phyloP scores from a whole-genome alignment of 2,329 filamentous ascomycete genomes.

The Cercospora berteroae region DNA sequence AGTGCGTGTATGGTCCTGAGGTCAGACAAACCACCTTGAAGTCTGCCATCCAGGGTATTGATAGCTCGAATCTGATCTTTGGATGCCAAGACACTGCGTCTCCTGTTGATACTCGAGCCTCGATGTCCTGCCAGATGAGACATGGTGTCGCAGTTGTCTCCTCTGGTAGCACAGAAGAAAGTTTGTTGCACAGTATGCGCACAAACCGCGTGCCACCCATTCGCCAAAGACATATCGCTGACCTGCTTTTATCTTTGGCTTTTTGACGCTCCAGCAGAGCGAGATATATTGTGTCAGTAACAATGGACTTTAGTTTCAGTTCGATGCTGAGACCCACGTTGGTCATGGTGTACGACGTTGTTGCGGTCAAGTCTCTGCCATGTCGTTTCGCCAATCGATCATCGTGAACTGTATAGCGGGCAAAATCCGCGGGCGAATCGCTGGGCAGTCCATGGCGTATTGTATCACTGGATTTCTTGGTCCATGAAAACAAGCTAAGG shows the following conservation, averaged over 20 bases:
- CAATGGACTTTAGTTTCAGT: not conserved
- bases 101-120: not conserved
- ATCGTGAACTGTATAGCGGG: not conserved
- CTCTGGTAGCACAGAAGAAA: not conserved
- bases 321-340: not conserved
- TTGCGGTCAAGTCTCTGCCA: not conserved
- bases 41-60: not conserved
- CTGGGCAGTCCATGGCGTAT: not conserved
- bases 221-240: not conserved
- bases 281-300: not conserved
- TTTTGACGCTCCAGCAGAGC: not conserved
- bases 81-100: not conserved
- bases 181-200: not conserved
- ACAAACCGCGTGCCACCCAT: not conserved
- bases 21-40: not conserved
- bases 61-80: not conserved
- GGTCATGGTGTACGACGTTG: not conserved
- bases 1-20: not conserved
- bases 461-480: not conserved
- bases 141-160: not conserved
- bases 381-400: not conserved
- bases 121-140: not conserved
- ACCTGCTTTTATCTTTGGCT: not conserved
- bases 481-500: constrained; percentile 5
- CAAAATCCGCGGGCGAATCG: not conserved